These are phyloP conservation scores for Suillus paluster DNA, from an alignment of 768 basidiomycete genomes.

Conservation along the genomic window DNA sequence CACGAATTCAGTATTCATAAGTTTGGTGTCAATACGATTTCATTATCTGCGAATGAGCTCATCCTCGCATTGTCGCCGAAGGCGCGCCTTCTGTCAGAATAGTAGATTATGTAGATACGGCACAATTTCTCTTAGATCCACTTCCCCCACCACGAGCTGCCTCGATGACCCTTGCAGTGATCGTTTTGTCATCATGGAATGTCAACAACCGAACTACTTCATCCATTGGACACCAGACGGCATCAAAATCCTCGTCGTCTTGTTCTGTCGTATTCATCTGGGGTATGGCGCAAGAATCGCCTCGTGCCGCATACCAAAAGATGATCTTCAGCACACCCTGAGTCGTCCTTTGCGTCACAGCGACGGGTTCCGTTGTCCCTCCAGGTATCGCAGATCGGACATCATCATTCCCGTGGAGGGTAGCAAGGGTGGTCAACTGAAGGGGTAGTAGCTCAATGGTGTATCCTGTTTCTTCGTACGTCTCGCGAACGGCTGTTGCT, in stretches of 20 bases:
- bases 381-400: conserved; percentile 24
- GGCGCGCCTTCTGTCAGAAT: background rate
- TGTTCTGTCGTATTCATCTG: conserved; percentile 49
- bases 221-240: conserved; percentile 41
- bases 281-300: conserved; percentile 33
- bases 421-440: conserved; percentile 59
- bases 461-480: conserved; percentile 70
- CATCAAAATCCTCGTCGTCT: conserved; percentile 45
- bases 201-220: conserved; percentile 42
- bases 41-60: no score
- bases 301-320: conserved; percentile 53
- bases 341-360: conserved; percentile 35
- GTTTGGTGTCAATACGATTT: no score
- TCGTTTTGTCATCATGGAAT: conserved; percentile 37
- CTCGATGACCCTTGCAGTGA: background rate
- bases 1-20: no score
- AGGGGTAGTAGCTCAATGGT: conserved; percentile 53
- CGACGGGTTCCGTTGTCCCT: conserved; percentile 39
- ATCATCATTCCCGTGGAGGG: conserved; percentile 43
- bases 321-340: conserved; percentile 47
- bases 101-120: background rate
- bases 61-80: background rate
- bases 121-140: background rate
- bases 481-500: conserved; percentile 59
- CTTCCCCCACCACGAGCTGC: background rate